These are phyloP conservation scores for Delitschia confertaspora DNA, from an alignment of 495 filamentous ascomycete species.

Conservation along the genomic window DNA sequence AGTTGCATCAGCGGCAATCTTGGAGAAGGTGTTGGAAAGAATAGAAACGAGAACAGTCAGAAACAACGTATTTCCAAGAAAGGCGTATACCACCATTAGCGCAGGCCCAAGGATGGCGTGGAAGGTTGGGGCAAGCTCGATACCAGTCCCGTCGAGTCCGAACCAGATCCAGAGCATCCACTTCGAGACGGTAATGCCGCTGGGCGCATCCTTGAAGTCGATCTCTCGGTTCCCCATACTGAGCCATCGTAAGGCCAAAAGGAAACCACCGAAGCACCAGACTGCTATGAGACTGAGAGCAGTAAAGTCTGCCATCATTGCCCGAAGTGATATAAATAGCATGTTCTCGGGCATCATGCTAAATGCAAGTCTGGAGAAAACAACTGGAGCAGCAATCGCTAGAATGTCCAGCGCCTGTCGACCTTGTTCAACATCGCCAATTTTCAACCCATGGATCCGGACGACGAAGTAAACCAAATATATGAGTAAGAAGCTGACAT, in stretches of 20 bases:
- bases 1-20: conserved; percentile 53
- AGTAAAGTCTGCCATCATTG: conserved; percentile 68
- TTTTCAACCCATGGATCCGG: conserved; percentile 48
- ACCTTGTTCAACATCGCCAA: conserved; percentile 34
- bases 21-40: conserved; percentile 62
- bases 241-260: conserved; percentile 64
- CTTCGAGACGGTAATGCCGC: conserved; percentile 52
- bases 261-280: conserved; percentile 67
- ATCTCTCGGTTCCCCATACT: conserved; percentile 31
- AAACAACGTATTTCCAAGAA: conserved; percentile 68
- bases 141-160: conserved; percentile 63
- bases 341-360: conserved; percentile 66
- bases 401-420: conserved; percentile 59
- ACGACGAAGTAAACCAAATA: conserved; percentile 53
- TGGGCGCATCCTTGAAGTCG: conserved; percentile 32
- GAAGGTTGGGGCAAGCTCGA: conserved; percentile 55
- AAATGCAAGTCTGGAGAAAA: conserved; percentile 65
- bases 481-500: conserved; percentile 55
- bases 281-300: conserved; percentile 53
- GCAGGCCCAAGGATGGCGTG: conserved; percentile 58
- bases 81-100: conserved; percentile 63
- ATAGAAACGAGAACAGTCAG: conserved; percentile 68
- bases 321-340: conserved; percentile 59
- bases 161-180: conserved; percentile 84
- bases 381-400: conserved; percentile 58